Base-by-base conservation (phyloP, 1,284 basidiomycete genomes). In the Ustilago bromivora region DNA sequence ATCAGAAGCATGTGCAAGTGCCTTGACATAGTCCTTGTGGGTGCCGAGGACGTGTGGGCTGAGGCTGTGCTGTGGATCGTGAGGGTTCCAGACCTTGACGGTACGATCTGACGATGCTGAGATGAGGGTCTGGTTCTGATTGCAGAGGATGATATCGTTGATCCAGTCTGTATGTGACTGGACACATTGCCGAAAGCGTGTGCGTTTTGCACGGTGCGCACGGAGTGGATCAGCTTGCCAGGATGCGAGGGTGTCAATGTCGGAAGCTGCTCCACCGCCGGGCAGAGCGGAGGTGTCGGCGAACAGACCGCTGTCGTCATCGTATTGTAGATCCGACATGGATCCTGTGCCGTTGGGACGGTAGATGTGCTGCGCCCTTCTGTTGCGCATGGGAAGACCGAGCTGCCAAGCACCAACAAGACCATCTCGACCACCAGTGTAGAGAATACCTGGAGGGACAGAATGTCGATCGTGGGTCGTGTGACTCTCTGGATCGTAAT, bases 41-140 rank as follows among this genome's bases (percentile, higher is more conserved):
- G 90, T 90, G n/a, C 96, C 96, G 49, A 99, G 89, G 3, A 91
- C 89, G 0, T 89, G 88, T 0, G 90, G 88, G 1, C 88, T 87
- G 6, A 93, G 91, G 71, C 91, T 91, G 52, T 71, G 82, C 61
- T 81, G 86, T 82, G 88, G 81, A 2, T 91, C 88, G 84, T 98
- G 95, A 0, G 96, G 96, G 62, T 90, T 92, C 96, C 97, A 99
- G 0, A 94, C 91, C 84, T 96, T 94, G 78, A 99, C 89, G 15
- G 95, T 95, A 10, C 95, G 94, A 86, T 99, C 96, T 3, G 96
- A 97, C 0, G 96, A 98, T 0, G 94, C 96, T 53, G 96, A 95
- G 52, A 98, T 90, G 58, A 98, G 93, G 3, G 94, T 98, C 86
- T 96, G 95, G 80, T 98, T 95, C 75, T 92, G 89, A 84, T 98